Conservation (phyloP, 495 filamentous ascomycete species). For the Neurospora sp. region DNA sequence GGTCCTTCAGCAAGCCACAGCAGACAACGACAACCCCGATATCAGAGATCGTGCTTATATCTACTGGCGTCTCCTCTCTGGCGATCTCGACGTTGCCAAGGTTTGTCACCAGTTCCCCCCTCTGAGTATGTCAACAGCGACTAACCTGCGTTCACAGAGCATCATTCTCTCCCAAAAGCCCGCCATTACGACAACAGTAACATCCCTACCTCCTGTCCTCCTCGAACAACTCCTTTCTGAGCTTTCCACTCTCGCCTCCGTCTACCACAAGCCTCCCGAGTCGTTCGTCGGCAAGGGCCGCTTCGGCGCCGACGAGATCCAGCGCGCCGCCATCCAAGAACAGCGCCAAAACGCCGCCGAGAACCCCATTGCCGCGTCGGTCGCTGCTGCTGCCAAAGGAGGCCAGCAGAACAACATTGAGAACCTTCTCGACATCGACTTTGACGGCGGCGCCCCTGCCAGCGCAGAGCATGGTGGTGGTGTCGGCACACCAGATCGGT, state of each 20-base stretch:
- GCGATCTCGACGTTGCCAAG: conserved; percentile 78
- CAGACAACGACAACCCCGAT: conserved; percentile 97
- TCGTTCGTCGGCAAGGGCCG: conserved; percentile 93
- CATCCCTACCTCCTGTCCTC: conserved; percentile 83
- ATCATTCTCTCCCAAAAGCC: conserved; percentile 97
- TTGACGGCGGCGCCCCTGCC: conserved; percentile 88
- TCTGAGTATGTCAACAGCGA: background rate
- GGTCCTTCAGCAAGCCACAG: conserved; percentile 96
- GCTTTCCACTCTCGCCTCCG: conserved; percentile 90
- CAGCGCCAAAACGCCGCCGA: conserved; percentile 84
- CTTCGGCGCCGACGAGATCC: conserved; percentile 81
- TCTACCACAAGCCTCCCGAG: conserved; percentile 95
- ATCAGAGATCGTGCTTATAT: conserved; percentile 94
- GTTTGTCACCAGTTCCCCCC: background rate
- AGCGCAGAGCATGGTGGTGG: conserved; percentile 64
- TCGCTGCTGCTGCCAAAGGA: conserved; percentile 55
- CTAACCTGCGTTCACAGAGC: conserved; percentile 14
- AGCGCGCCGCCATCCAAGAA: conserved; percentile 92
- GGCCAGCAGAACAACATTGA: conserved; percentile 69
- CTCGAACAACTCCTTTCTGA: conserved; percentile 96
- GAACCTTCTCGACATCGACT: conserved; percentile 96
- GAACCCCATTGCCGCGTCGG: conserved; percentile 84
- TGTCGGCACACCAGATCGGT: conserved; percentile 71
- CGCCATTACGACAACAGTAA: conserved; percentile 89
- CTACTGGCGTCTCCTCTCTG: conserved; percentile 98